Percentiles rank a stretch among this genome's conserved stretches.
These are phyloP conservation scores for Ophiostoma triangulosporum DNA, from an alignment of 2,329 filamentous ascomycete species.

Conservation along the genomic window DNA sequence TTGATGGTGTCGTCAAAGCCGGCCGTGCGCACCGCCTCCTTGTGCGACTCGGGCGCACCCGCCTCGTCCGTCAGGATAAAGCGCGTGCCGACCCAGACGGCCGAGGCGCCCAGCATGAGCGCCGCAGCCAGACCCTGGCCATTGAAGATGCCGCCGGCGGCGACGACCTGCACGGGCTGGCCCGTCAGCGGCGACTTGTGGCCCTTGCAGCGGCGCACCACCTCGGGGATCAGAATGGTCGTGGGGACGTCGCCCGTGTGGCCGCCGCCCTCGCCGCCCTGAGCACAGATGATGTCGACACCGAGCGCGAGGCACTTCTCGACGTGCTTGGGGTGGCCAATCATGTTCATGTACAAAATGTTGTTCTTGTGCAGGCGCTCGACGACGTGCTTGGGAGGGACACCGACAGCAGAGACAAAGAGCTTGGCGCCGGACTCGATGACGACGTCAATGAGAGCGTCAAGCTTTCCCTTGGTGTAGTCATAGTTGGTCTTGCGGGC, in stretches of 20 bases:
- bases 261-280: constrained; percentile 93
- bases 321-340: constrained; percentile 98
- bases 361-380: constrained; percentile 79
- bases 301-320: constrained; percentile 88
- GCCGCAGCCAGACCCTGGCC: constrained; percentile 80
- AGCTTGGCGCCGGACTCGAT: constrained; percentile 84
- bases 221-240: constrained; percentile 80
- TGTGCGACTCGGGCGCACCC: constrained; percentile 82
- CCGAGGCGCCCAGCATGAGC: constrained; percentile 82
- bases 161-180: constrained; percentile 77
- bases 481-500: constrained; percentile 98
- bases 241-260: constrained; percentile 94
- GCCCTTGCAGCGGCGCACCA: constrained; percentile 67
- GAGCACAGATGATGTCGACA: constrained; percentile 93
- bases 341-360: constrained; percentile 99
- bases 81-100: constrained; percentile 92
- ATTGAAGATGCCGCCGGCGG: constrained; percentile 88
- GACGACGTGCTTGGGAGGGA: constrained; percentile 78
- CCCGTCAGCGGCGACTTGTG: constrained; percentile 80
- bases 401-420: constrained; percentile 93
- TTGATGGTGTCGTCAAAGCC: constrained; percentile 92
- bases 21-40: constrained; percentile 85
- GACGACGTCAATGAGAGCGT: constrained; percentile 79
- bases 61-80: constrained; percentile 93
- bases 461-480: constrained; percentile 97